Conservation (phyloP, 495 filamentous ascomycete genomes). For the Penicillium goetzii region DNA sequence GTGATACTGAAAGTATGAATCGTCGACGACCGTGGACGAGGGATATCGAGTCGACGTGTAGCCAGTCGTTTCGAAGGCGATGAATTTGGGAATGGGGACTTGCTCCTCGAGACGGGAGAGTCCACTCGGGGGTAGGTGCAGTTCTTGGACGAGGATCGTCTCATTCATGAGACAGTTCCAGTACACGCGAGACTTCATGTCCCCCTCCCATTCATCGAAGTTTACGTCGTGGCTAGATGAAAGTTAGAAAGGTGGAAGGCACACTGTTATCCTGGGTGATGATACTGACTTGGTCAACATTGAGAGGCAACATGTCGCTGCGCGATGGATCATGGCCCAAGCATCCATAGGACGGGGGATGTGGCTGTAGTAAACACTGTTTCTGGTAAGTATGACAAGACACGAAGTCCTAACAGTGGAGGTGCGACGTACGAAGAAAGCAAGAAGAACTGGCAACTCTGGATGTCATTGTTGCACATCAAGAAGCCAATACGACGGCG, state of each 20-base stretch:
- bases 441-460: conserved; percentile 53
- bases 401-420: background rate
- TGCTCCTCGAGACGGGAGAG: conserved; percentile 49
- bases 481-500: conserved; percentile 52
- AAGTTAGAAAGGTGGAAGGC: background rate
- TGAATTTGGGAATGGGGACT: conserved; percentile 54
- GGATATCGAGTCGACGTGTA: conserved; percentile 36
- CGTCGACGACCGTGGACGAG: conserved; percentile 42
- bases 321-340: conserved; percentile 54
- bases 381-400: conserved; percentile 14
- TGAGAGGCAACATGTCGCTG: conserved; percentile 49
- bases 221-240: conserved; percentile 44
- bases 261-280: background rate
- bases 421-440: conserved; percentile 43
- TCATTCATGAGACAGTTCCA: conserved; percentile 57
- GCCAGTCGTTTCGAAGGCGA: conserved; percentile 45
- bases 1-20: conserved; percentile 54
- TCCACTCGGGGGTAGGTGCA: conserved; percentile 52
- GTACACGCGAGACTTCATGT: conserved; percentile 55
- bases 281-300: conserved; percentile 51
- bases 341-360: conserved; percentile 53
- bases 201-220: conserved; percentile 53
- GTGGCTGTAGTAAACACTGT: conserved; percentile 46
- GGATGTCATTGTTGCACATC: conserved; percentile 52
- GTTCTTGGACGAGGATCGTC: conserved; percentile 52